A percentile compares a stretch with the other conserved stretches of the same genome.
Evolutionary conservation across 176 grass and related monocot genomes (phyloP).

Genomic region (Raddia guianensis): DNA sequence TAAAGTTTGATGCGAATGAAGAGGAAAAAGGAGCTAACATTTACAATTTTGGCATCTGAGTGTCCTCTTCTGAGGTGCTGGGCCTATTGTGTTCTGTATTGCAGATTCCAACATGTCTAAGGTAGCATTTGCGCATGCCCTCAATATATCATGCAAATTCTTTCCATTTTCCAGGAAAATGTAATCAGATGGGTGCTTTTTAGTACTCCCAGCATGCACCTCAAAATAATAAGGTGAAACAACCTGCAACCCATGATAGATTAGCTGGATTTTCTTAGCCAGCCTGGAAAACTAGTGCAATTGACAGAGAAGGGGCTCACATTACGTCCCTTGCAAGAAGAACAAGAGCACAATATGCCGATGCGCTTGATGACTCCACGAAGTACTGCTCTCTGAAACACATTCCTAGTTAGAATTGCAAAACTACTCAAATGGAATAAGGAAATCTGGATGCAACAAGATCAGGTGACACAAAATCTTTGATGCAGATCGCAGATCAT

Average conservation of each 20-base stretch:
- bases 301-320: slow-evolving; percentile 36
- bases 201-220: slow-evolving; percentile 78
- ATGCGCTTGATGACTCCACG: slow-evolving; percentile 60
- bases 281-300: neutral
- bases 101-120: slow-evolving; percentile 56
- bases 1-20: slow-evolving; percentile 1
- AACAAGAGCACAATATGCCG: slow-evolving; percentile 65
- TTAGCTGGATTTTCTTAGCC: neutral
- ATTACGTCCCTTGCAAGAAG: slow-evolving; percentile 61
- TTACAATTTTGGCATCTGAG: slow-evolving; percentile 56
- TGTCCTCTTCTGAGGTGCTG: slow-evolving; percentile 47
- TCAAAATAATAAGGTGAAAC: slow-evolving; percentile 72
- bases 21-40: slow-evolving; percentile 31
- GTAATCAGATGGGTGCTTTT: slow-evolving; percentile 74
- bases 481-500: neutral
- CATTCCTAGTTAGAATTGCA: slow-evolving; percentile 44
- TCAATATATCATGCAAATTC: slow-evolving; percentile 64
- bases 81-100: slow-evolving; percentile 57
- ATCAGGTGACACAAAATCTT: neutral
- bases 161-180: slow-evolving; percentile 73
- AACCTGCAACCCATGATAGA: slow-evolving; percentile 42
- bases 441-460: neutral
- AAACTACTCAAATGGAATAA: slow-evolving; percentile 13
- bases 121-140: slow-evolving; percentile 45
- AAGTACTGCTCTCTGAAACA: slow-evolving; percentile 58